These are phyloP conservation scores for Diaporthe australafricana DNA, from an alignment of 2,329 filamentous ascomycete genomes.

Conservation along the genomic window DNA sequence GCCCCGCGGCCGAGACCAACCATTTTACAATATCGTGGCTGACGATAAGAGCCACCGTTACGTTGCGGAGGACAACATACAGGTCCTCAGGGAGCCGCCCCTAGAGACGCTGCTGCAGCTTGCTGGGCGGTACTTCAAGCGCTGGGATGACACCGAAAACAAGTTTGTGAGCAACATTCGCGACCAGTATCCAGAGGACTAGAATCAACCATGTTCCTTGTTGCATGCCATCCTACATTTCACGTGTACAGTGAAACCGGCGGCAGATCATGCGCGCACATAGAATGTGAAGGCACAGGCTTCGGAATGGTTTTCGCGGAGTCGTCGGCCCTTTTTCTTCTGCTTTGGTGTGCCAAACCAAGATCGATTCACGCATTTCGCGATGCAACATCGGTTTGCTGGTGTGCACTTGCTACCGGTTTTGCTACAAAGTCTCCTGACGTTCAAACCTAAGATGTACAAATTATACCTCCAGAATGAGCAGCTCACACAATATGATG, in stretches of 20 bases:
- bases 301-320: no score
- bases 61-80: slow-evolving; percentile 77
- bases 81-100: slow-evolving; percentile 53
- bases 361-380: no score
- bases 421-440: no score
- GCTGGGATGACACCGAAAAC: slow-evolving; percentile 63
- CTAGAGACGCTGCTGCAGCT: slow-evolving; percentile 59
- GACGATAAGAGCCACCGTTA: slow-evolving; percentile 72
- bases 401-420: no score
- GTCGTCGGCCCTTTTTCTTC: no score
- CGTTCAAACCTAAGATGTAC: no score
- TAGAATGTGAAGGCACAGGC: background rate
- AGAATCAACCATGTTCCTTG: background rate
- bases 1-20: slow-evolving; percentile 67
- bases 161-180: slow-evolving; percentile 73
- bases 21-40: slow-evolving; percentile 76
- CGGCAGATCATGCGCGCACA: background rate
- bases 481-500: no score
- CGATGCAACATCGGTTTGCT: no score
- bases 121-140: slow-evolving; percentile 73
- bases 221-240: background rate
- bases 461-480: no score
- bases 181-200: slow-evolving; percentile 77
- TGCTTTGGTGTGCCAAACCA: no score
- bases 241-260: no score